Evolutionary conservation across 2,329 filamentous ascomycete species (phyloP).

Genomic region (Cercospora berteroae): DNA sequence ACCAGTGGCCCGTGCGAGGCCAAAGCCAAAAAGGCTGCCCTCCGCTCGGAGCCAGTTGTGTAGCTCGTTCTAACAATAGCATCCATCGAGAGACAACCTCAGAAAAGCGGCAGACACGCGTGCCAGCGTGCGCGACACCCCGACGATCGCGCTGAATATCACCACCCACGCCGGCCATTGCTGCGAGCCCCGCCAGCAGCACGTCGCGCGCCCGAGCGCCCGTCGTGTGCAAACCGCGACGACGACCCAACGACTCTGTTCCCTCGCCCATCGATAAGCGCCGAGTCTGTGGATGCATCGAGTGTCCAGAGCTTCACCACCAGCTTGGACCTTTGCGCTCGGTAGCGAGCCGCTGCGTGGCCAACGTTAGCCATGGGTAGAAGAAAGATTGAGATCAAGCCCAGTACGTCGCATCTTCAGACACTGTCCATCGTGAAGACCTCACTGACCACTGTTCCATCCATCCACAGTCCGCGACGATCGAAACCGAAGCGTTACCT

Average conservation of each 20-base stretch:
- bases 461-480: constrained; percentile 25
- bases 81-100: not conserved
- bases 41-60: not conserved
- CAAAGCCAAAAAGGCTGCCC: not conserved
- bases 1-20: not conserved
- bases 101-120: not conserved
- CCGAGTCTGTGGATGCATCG: constrained; percentile 4
- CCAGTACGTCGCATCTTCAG: constrained; percentile 22
- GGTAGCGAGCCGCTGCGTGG: constrained; percentile 12
- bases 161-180: not conserved
- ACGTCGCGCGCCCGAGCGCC: not conserved
- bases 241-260: not conserved
- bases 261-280: not conserved
- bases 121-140: not conserved
- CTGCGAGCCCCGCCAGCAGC: not conserved
- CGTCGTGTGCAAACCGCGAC: not conserved
- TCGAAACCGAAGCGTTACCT: constrained; percentile 56
- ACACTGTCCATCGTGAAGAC: not conserved
- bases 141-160: not conserved
- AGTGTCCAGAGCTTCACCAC: not conserved
- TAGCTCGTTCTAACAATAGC: constrained; percentile 7
- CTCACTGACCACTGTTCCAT: not conserved
- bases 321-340: constrained; percentile 7
- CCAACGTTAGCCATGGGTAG: constrained; percentile 69
- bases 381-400: constrained; percentile 99